phyloP scores from a whole-genome alignment of 257 asterid genomes.

The Primulina tabacum region DNA sequence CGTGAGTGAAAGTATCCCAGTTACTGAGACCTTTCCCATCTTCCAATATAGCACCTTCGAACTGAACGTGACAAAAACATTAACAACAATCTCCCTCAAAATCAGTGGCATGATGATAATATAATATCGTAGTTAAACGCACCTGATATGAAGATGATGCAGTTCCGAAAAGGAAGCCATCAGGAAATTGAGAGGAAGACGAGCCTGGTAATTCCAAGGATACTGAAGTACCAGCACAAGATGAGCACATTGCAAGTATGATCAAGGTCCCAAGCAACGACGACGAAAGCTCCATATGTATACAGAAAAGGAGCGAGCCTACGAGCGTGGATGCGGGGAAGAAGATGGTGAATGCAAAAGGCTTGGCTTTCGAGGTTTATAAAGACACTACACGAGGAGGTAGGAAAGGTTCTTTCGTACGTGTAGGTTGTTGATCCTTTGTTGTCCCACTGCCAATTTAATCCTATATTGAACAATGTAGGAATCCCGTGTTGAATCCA shows the following conservation, averaged over 20 bases:
- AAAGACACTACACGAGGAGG: too few relatives aligned
- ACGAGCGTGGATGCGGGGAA: too few relatives aligned
- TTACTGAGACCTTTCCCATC: slow-evolving; percentile 51
- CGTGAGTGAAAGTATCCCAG: slow-evolving; percentile 49
- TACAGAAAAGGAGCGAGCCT: too few relatives aligned
- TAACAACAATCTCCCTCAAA: not conserved
- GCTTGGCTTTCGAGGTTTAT: too few relatives aligned
- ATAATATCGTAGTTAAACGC: not conserved
- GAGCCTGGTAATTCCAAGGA: slow-evolving; percentile 17
- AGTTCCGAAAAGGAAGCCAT: slow-evolving; percentile 50
- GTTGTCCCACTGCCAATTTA: too few relatives aligned
- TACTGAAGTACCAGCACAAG: slow-evolving; percentile 6
- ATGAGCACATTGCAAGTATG: slow-evolving; percentile 14
- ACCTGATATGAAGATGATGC: slow-evolving; percentile 74
- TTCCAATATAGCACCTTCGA: slow-evolving; percentile 39
- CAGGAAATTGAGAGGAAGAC: slow-evolving; percentile 29
- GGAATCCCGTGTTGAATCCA: too few relatives aligned
- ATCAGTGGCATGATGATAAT: too few relatives aligned
- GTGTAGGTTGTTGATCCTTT: too few relatives aligned
- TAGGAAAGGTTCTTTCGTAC: too few relatives aligned
- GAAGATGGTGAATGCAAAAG: too few relatives aligned
- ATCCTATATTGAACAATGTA: too few relatives aligned
- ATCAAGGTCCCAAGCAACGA: not conserved
- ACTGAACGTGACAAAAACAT: slow-evolving; percentile 25
- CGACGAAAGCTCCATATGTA: slow-evolving; percentile 20